These are phyloP conservation scores for Paecilomyces sp. DNA, from an alignment of 2,329 filamentous ascomycete species.

Conservation along the genomic window DNA sequence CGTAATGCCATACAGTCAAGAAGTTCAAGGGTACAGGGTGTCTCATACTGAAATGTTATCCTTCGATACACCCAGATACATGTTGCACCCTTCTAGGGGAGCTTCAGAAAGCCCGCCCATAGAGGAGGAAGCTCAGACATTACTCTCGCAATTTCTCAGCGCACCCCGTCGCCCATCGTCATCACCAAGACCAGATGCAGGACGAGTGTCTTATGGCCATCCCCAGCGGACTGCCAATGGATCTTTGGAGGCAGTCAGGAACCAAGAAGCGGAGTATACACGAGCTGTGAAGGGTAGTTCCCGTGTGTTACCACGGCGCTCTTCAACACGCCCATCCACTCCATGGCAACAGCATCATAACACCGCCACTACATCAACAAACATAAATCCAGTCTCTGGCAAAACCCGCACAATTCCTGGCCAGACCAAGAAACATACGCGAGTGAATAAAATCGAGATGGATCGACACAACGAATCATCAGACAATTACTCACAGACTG, in stretches of 20 bases:
- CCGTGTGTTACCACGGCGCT: not conserved
- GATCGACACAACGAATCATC: not conserved
- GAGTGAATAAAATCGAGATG: not conserved
- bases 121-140: constrained; percentile 12
- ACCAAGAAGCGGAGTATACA: not conserved
- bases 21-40: not conserved
- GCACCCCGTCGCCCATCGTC: constrained; percentile 1
- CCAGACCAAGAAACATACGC: not conserved
- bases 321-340: not conserved
- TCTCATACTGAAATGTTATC: not conserved
- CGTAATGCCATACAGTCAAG: not conserved
- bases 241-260: not conserved
- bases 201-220: not conserved
- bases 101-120: constrained; percentile 13
- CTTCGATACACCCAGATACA: not conserved
- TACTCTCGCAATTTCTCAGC: constrained; percentile 20
- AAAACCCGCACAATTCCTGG: not conserved
- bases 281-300: not conserved
- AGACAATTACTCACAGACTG: not conserved
- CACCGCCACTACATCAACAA: not conserved
- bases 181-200: not conserved
- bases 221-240: not conserved
- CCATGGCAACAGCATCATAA: not conserved
- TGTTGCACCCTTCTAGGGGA: not conserved
- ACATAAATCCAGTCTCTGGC: not conserved